Conservation (phyloP, 345 rosid genomes). For the Boechera divaricarpa region DNA sequence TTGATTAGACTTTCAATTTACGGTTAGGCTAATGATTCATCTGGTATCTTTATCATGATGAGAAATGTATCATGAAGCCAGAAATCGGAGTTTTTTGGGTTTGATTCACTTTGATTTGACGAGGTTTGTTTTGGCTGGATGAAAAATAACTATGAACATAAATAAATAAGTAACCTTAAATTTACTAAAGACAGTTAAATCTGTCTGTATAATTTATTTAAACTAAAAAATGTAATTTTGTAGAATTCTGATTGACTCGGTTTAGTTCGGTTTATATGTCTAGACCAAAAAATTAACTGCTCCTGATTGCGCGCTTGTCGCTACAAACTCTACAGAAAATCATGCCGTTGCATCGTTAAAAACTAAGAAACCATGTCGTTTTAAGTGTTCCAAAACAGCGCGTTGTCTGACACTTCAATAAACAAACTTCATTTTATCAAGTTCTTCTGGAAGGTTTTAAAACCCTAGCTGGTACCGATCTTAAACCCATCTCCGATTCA, state of each 20-base stretch:
- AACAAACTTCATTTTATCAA: background rate
- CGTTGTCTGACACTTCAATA: conserved; percentile 7
- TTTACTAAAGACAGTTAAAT: no score
- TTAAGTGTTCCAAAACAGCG: conserved; percentile 13
- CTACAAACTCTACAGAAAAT: background rate
- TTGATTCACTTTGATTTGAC: background rate
- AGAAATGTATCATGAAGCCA: background rate
- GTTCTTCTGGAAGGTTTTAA: background rate
- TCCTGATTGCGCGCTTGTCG: background rate
- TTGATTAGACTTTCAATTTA: background rate
- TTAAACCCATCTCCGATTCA: conserved; percentile 28
- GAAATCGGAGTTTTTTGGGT: background rate
- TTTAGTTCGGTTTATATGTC: background rate
- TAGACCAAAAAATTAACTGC: background rate
- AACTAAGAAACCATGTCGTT: conserved; percentile 21
- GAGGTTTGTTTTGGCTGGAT: background rate
- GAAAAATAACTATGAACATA: background rate
- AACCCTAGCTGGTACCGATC: conserved; percentile 25
- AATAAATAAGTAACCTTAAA: background rate
- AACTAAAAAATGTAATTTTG: background rate
- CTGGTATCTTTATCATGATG: background rate
- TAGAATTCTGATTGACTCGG: background rate
- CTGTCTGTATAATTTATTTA: no score
- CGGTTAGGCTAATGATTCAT: background rate
- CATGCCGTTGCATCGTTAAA: background rate